Evolutionary conservation across 805 yeast genomes (phyloP).

Genomic region (Kluyveromyces aestuarii): DNA sequence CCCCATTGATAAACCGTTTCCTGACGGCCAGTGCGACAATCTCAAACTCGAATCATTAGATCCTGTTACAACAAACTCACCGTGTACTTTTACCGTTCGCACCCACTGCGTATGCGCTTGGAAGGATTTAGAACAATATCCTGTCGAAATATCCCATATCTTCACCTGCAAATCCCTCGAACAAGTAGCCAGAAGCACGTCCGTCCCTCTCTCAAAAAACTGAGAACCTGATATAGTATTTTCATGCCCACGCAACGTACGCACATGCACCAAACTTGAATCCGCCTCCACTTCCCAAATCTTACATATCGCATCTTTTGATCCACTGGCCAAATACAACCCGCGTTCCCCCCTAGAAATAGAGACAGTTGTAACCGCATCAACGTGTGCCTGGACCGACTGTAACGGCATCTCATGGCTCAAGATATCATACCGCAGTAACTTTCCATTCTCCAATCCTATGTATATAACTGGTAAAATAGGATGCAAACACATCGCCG

Average conservation of each 20-base stretch:
- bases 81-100: slow-evolving; percentile 48
- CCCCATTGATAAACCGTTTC: slow-evolving; percentile 57
- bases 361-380: slow-evolving; percentile 39
- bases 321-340: slow-evolving; percentile 33
- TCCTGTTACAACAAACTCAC: slow-evolving; percentile 58
- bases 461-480: slow-evolving; percentile 52
- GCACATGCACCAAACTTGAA: slow-evolving; percentile 39
- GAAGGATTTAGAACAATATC: slow-evolving; percentile 57
- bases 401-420: slow-evolving; percentile 53
- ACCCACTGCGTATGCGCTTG: slow-evolving; percentile 89
- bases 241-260: slow-evolving; percentile 77
- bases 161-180: slow-evolving; percentile 56
- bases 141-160: slow-evolving; percentile 59
- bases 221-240: slow-evolving; percentile 66
- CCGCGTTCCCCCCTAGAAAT: slow-evolving; percentile 9
- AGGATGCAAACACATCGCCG: slow-evolving; percentile 66
- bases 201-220: slow-evolving; percentile 36
- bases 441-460: slow-evolving; percentile 64
- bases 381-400: slow-evolving; percentile 66
- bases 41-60: slow-evolving; percentile 73
- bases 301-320: slow-evolving; percentile 48
- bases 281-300: slow-evolving; percentile 34
- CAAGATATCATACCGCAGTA: slow-evolving; percentile 62
- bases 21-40: slow-evolving; percentile 55
- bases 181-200: slow-evolving; percentile 45